A percentile compares a stretch with the other conserved stretches of the same genome.
Evolutionary conservation across 176 grass and related monocot species (phyloP).

Genomic region (Phragmites australis): DNA sequence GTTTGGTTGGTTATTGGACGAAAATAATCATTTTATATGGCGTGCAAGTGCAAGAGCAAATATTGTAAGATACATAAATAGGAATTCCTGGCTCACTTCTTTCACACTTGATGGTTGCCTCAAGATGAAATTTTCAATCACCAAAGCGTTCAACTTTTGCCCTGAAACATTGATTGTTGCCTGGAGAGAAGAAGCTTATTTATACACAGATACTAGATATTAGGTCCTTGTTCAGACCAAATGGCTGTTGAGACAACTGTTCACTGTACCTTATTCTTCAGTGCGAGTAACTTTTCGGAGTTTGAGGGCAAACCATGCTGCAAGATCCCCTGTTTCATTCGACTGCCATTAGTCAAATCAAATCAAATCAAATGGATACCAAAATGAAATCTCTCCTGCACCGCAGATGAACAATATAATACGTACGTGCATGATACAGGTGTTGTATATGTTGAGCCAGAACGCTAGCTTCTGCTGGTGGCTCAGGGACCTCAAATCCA

Average conservation of each 20-base stretch:
- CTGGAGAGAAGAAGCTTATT: conserved; percentile 37
- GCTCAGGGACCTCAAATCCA: conserved; percentile 60
- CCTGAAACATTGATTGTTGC: conserved; percentile 73
- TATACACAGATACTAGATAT: too few species aligned
- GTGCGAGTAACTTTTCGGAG: conserved; percentile 60
- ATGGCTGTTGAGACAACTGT: too few species aligned
- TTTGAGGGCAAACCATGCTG: conserved; percentile 79
- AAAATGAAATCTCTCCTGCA: too few species aligned
- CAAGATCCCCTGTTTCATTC: conserved; percentile 59
- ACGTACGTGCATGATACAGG: conserved; percentile 91
- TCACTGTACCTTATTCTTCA: conserved; percentile 64
- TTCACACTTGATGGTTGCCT: conserved; percentile 65
- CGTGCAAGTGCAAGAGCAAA: neutral
- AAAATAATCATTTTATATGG: neutral
- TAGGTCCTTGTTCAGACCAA: too few species aligned
- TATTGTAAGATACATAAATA: too few species aligned
- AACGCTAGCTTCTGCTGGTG: conserved; percentile 85
- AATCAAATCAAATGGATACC: neutral
- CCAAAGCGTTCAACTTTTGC: conserved; percentile 64
- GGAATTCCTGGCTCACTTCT: conserved; percentile 35
- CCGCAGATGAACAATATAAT: neutral
- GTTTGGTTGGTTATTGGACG: neutral
- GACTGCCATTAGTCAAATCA: neutral
- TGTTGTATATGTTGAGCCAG: conserved; percentile 94
- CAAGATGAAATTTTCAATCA: conserved; percentile 75